phyloP scores from a whole-genome alignment of 495 filamentous ascomycete species.

The Venustampulla echinocandica region DNA sequence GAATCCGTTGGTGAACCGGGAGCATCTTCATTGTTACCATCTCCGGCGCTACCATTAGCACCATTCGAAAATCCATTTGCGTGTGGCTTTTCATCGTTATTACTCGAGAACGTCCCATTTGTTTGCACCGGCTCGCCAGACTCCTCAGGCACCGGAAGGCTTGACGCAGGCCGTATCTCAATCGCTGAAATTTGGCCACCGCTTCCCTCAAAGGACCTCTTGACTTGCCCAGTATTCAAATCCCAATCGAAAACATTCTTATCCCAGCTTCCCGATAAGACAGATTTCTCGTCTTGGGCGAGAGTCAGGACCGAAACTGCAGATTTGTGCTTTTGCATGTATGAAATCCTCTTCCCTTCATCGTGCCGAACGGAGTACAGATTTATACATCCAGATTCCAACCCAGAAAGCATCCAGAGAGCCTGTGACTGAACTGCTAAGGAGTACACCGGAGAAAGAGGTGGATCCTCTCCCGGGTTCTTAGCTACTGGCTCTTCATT shows the following conservation, averaged over 20 bases:
- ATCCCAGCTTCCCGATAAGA: constrained; percentile 95
- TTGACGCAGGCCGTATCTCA: constrained; percentile 73
- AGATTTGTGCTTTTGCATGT: constrained; percentile 75
- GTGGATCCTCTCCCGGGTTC: constrained; percentile 36
- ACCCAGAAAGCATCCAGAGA: constrained; percentile 81
- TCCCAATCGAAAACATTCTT: constrained; percentile 94
- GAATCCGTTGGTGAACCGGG: constrained; percentile 67
- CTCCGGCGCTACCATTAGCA: constrained; percentile 23
- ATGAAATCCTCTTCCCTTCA: constrained; percentile 79
- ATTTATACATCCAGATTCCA: constrained; percentile 88
- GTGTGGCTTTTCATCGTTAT: constrained; percentile 42
- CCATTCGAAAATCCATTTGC: constrained; percentile 41
- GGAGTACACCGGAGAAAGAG: constrained; percentile 84
- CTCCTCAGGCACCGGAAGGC: constrained; percentile 63
- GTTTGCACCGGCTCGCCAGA: constrained; percentile 46
- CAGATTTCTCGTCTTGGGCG: constrained; percentile 73
- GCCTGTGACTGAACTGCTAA: constrained; percentile 83
- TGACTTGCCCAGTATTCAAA: constrained; percentile 73
- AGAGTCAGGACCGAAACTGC: constrained; percentile 85
- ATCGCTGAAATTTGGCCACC: constrained; percentile 82
- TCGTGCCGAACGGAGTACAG: constrained; percentile 91
- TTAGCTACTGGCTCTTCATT: constrained; percentile 53
- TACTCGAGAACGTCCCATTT: constrained; percentile 62
- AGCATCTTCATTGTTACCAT: constrained; percentile 30
- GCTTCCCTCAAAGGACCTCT: constrained; percentile 63